These are phyloP conservation scores for Starmerella potacharoeniae DNA, from an alignment of 805 yeast species.

Conservation along the genomic window DNA sequence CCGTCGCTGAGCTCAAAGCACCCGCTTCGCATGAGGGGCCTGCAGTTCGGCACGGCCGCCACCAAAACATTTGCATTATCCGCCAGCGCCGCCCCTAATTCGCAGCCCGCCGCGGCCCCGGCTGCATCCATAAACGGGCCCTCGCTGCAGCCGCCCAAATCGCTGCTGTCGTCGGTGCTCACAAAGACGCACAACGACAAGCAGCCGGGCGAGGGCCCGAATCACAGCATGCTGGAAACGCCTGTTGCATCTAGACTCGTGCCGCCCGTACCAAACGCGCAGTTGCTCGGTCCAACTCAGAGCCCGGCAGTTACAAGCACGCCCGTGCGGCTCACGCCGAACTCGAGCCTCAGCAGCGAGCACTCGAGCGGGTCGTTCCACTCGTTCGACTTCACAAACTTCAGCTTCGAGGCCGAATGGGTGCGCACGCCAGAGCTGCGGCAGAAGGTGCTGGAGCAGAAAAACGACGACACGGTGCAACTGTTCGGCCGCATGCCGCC, in stretches of 20 bases:
- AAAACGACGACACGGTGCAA: constrained; percentile 46
- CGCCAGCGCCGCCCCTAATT: neutral
- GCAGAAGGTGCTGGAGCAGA: constrained; percentile 38
- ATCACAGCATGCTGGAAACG: neutral
- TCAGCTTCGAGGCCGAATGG: constrained; percentile 43
- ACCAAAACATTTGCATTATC: neutral
- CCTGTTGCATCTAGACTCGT: neutral
- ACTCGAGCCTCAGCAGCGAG: neutral
- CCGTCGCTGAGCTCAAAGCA: neutral
- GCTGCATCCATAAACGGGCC: neutral
- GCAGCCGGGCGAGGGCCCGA: neutral
- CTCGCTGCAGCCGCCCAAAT: neutral
- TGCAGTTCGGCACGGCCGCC: neutral
- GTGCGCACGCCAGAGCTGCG: constrained; percentile 49
- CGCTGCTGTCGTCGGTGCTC: neutral
- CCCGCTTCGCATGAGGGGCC: neutral
- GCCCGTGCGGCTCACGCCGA: neutral
- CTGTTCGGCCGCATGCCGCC: constrained; percentile 70
- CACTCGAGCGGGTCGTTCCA: constrained; percentile 2
- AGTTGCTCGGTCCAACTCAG: neutral
- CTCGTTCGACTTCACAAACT: constrained; percentile 13
- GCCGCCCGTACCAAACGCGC: too few relatives aligned
- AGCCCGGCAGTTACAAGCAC: neutral
- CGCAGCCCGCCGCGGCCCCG: neutral
- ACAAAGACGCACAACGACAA: neutral